These are phyloP conservation scores for Pseudotsuga menziesii DNA, from an alignment of 75 land plant genomes.

Conservation along the genomic window DNA sequence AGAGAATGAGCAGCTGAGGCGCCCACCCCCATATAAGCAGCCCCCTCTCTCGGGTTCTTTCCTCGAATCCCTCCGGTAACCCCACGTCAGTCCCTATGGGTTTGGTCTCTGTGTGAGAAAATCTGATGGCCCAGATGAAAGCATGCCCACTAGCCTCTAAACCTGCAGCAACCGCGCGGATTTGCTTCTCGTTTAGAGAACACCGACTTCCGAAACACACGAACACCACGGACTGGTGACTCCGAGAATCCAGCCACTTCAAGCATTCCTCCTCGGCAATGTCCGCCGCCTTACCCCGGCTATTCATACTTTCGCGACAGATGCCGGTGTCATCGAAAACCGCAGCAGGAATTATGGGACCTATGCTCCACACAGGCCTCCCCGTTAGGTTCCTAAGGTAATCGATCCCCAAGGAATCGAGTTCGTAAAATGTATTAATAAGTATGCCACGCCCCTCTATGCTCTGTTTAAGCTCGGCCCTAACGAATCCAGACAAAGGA, in stretches of 20 bases:
- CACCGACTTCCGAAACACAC: background rate
- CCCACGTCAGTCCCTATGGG: constrained; percentile 8
- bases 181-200: background rate
- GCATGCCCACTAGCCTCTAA: background rate
- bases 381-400: background rate
- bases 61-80: background rate
- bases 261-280: constrained; percentile 4
- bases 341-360: background rate
- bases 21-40: constrained; percentile 14
- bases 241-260: constrained; percentile 8
- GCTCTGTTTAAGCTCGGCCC: background rate
- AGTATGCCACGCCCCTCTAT: background rate
- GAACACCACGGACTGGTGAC: background rate
- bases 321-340: too few relatives aligned
- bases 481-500: background rate
- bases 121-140: background rate
- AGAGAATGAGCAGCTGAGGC: constrained; percentile 11
- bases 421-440: background rate
- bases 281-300: background rate
- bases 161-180: background rate
- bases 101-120: too few relatives aligned
- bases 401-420: background rate
- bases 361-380: background rate
- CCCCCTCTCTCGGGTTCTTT: constrained; percentile 8
- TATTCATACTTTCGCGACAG: too few relatives aligned